phyloP scores from a whole-genome alignment of 2,329 filamentous ascomycete genomes.

The Apiospora hydei region DNA sequence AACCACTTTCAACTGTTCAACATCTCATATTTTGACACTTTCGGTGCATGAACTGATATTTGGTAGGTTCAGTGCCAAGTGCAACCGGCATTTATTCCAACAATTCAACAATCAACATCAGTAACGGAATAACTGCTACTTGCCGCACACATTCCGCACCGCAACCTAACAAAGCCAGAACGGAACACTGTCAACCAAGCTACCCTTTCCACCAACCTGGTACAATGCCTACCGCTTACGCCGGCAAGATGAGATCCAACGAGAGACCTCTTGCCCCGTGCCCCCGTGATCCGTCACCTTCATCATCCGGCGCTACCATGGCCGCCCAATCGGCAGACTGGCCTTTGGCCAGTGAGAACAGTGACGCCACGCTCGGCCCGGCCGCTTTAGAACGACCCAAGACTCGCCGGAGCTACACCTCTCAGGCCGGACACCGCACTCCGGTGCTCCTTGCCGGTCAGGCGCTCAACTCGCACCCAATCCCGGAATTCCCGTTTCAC shows the following conservation, averaged over 20 bases:
- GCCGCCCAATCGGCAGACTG: not conserved
- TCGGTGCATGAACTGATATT: not conserved
- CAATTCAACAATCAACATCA: too few species aligned
- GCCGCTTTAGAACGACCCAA: not conserved
- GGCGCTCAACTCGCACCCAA: not conserved
- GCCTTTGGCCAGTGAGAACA: not conserved
- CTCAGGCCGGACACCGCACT: not conserved
- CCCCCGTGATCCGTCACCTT: not conserved
- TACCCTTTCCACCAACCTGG: too few species aligned
- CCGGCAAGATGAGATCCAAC: not conserved
- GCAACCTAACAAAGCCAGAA: not conserved
- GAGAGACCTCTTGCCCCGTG: not conserved
- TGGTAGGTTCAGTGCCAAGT: not conserved
- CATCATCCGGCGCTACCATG: not conserved
- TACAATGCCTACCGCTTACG: not conserved
- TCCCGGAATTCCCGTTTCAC: not conserved
- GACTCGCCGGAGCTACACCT: not conserved
- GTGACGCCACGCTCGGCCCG: not conserved
- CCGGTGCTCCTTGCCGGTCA: not conserved
- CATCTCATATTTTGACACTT: not conserved
- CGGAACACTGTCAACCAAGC: not conserved
- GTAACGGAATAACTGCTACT: not conserved
- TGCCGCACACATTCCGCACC: not conserved
- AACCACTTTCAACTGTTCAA: too few species aligned
- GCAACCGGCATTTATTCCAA: not conserved